These are phyloP conservation scores for Helichrysum umbraculigerum DNA, from an alignment of 129 eudicot genomes.

Conservation along the genomic window DNA sequence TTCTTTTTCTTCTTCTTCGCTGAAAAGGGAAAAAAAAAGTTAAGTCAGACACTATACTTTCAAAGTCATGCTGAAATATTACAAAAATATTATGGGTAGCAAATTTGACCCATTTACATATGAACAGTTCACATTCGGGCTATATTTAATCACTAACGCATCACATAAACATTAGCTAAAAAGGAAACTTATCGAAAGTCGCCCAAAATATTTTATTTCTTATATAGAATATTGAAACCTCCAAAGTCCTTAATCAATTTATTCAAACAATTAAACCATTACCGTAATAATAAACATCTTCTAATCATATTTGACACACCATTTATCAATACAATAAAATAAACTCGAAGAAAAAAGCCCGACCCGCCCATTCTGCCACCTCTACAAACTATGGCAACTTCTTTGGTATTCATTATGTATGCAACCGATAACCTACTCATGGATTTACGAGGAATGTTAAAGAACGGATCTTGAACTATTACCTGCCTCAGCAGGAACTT, in stretches of 20 bases:
- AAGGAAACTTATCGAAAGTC: neutral
- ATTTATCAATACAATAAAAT: neutral
- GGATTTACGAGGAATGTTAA: neutral
- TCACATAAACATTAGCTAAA: slow-evolving; percentile 4
- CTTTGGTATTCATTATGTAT: neutral
- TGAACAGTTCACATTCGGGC: neutral
- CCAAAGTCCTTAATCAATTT: neutral
- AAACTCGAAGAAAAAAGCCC: neutral
- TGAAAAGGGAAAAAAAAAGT: slow-evolving; percentile 37
- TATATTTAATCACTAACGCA: neutral
- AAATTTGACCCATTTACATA: neutral
- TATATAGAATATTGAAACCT: too few species aligned
- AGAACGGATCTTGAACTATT: neutral
- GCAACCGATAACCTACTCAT: neutral
- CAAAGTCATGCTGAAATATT: neutral
- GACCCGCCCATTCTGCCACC: neutral
- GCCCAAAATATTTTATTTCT: neutral
- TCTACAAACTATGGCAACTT: slow-evolving; percentile 1
- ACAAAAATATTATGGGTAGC: neutral
- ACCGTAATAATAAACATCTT: neutral
- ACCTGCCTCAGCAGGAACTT: slow-evolving; percentile 76
- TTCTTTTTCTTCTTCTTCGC: slow-evolving; percentile 97
- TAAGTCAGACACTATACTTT: neutral
- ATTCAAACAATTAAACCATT: neutral
- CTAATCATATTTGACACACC: neutral